These are phyloP conservation scores for Gynochthodes officinalis DNA, from an alignment of 257 asterid genomes.

Conservation along the genomic window DNA sequence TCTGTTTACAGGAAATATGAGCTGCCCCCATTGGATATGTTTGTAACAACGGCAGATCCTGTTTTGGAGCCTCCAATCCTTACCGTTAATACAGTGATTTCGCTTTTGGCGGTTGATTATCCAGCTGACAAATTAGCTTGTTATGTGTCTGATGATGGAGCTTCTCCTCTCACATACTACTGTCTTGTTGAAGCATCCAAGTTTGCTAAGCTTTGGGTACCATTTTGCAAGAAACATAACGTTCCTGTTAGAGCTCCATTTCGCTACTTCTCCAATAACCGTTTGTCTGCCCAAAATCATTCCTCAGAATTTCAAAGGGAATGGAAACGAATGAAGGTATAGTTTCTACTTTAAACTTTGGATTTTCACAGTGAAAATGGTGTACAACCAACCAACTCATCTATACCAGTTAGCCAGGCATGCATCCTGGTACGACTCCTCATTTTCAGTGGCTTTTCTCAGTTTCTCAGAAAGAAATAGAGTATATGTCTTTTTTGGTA, in stretches of 20 bases:
- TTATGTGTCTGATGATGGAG: constrained; percentile 39
- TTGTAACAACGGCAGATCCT: constrained; percentile 39
- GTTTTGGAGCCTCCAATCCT: constrained; percentile 33
- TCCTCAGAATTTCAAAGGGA: constrained; percentile 25
- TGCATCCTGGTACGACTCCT: too few species aligned
- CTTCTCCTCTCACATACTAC: constrained; percentile 32
- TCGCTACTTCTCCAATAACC: constrained; percentile 19
- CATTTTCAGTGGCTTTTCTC: too few species aligned
- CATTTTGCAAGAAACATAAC: constrained; percentile 33
- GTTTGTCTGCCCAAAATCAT: background rate
- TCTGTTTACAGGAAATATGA: constrained; percentile 9
- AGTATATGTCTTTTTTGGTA: too few species aligned
- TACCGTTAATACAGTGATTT: constrained; percentile 36
- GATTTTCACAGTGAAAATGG: background rate
- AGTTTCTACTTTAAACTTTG: background rate
- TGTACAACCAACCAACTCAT: too few species aligned
- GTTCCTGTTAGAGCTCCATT: constrained; percentile 36
- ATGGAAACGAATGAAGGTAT: constrained; percentile 34
- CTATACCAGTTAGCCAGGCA: too few species aligned
- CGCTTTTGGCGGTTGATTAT: constrained; percentile 36
- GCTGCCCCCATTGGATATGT: constrained; percentile 36
- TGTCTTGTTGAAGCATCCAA: constrained; percentile 32
- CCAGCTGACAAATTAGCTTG: constrained; percentile 35
- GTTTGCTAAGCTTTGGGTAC: constrained; percentile 38
- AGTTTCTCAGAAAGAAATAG: too few species aligned